Percentiles rank a stretch among this genome's conserved stretches.
Evolutionary conservation across 305 asterid genomes (phyloP).

Genomic region (Rubia tinctorum): DNA sequence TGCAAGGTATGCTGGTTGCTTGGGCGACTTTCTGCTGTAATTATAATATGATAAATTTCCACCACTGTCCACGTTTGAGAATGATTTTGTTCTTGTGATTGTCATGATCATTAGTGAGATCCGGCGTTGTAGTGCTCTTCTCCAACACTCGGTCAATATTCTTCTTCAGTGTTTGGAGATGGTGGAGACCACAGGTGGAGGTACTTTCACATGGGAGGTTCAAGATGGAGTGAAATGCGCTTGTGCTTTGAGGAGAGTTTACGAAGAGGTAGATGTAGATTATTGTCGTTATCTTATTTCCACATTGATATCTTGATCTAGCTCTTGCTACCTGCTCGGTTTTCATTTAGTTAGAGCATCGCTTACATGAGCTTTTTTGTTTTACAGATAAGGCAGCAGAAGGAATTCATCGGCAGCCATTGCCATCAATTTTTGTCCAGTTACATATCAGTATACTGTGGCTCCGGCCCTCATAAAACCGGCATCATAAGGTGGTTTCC

Average conservation of each 20-base stretch:
- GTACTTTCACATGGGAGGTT: slow-evolving; percentile 52
- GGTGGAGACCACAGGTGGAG: slow-evolving; percentile 35
- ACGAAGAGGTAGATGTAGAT: slow-evolving; percentile 66
- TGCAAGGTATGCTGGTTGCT: slow-evolving; percentile 43
- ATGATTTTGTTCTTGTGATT: slow-evolving; percentile 17
- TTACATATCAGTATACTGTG: slow-evolving; percentile 81
- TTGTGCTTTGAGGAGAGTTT: slow-evolving; percentile 74
- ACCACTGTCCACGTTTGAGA: slow-evolving; percentile 8
- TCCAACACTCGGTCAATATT: slow-evolving; percentile 67
- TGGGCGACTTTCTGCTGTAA: slow-evolving; percentile 1
- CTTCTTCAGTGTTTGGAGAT: slow-evolving; percentile 85
- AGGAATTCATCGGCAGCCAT: slow-evolving; percentile 56
- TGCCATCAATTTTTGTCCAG: slow-evolving; percentile 63
- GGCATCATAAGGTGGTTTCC: slow-evolving; percentile 70
- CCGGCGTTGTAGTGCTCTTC: slow-evolving; percentile 57
- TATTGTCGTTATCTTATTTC: background rate
- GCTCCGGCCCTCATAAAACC: slow-evolving; percentile 62
- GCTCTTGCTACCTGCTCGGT: too few species aligned
- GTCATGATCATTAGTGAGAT: slow-evolving; percentile 50
- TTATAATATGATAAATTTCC: background rate
- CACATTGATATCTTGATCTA: background rate
- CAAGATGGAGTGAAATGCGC: slow-evolving; percentile 82
- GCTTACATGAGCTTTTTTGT: background rate
- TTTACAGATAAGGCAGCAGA: slow-evolving; percentile 76
- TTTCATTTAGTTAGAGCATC: too few species aligned